Percentiles rank a stretch among this genome's conserved stretches.
phyloP scores from a whole-genome alignment of 371 early-diverging fungal genomes.

The Entomophthora muscae region DNA sequence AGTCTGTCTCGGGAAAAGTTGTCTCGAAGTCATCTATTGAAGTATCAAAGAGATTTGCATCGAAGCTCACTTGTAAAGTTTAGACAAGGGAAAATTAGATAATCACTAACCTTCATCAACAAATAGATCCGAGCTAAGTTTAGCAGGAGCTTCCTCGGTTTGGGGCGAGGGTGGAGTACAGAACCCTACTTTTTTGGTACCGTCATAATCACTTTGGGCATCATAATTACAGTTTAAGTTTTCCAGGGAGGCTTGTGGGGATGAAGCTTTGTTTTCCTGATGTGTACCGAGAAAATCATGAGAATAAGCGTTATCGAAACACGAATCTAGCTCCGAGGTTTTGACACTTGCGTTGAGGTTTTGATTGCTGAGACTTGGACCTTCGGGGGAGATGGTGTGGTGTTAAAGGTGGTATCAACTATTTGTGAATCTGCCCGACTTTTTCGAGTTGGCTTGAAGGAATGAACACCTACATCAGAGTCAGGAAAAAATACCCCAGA shows the following conservation, averaged over 20 bases:
- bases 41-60: background rate
- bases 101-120: background rate
- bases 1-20: background rate
- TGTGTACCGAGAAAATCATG: background rate
- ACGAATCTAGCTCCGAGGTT: too few species aligned
- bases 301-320: background rate
- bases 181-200: background rate
- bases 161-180: background rate
- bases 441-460: too few species aligned
- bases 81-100: background rate
- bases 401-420: too few species aligned
- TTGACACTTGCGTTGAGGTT: too few species aligned
- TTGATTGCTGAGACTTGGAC: too few species aligned
- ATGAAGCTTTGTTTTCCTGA: background rate
- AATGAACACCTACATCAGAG: too few species aligned
- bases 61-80: background rate
- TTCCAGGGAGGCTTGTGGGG: too few species aligned
- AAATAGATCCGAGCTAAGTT: background rate
- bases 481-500: too few species aligned
- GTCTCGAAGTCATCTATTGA: background rate
- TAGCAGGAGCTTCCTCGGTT: background rate
- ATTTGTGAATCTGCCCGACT: too few species aligned
- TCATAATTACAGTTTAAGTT: background rate
- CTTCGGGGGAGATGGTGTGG: too few species aligned
- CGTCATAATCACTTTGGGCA: background rate